Evolutionary conservation across 352 stramenopile genomes (phyloP).

Genomic region (Phytopythium chamaehyphon): DNA sequence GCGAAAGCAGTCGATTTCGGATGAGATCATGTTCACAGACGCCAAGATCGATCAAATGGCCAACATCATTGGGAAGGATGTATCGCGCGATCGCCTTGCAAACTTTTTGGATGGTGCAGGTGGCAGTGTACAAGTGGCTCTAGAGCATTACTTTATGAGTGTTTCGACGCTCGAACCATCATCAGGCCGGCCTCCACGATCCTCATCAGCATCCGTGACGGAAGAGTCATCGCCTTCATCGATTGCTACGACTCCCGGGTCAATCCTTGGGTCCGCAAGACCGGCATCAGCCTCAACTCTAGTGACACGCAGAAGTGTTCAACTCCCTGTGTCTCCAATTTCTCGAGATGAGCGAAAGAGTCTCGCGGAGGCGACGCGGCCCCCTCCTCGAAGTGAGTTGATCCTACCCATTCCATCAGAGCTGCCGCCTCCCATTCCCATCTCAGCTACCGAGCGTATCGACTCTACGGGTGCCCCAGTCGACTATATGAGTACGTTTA

Average conservation of each 20-base stretch:
- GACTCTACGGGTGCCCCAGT: constrained; percentile 16
- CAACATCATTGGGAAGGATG: constrained; percentile 68
- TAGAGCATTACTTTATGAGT: constrained; percentile 90
- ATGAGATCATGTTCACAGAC: constrained; percentile 66
- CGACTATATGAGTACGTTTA: constrained; percentile 31
- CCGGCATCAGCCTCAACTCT: too few relatives aligned
- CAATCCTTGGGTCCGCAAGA: too few relatives aligned
- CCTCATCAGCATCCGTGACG: neutral
- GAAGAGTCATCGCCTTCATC: too few relatives aligned
- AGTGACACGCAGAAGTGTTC: too few relatives aligned
- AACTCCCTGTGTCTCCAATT: too few relatives aligned
- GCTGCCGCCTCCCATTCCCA: constrained; percentile 19
- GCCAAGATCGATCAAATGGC: constrained; percentile 85
- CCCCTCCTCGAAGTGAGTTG: constrained; percentile 55
- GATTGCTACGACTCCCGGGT: too few relatives aligned
- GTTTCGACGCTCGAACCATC: constrained; percentile 37
- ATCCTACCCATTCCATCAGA: constrained; percentile 66
- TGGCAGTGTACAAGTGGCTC: constrained; percentile 76
- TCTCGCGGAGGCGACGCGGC: neutral
- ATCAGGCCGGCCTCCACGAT: neutral
- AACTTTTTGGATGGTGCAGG: constrained; percentile 79
- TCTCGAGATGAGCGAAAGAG: too few relatives aligned
- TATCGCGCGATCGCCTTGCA: constrained; percentile 62
- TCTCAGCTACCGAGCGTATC: constrained; percentile 15
- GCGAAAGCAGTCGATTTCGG: constrained; percentile 50